phyloP scores from a whole-genome alignment of 169 alveolate genomes.

The Cryptosporidium felis region DNA sequence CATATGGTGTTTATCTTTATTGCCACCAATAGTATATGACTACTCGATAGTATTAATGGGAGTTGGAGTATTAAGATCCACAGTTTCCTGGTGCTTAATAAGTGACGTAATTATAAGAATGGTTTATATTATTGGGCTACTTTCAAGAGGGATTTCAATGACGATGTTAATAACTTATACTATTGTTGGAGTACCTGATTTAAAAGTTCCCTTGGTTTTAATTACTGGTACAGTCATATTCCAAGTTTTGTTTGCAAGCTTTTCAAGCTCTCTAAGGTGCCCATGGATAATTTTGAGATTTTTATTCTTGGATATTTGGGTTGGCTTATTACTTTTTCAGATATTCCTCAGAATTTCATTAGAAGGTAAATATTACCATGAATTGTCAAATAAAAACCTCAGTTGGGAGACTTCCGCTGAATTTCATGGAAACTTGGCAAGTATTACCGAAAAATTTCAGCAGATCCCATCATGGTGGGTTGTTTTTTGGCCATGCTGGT shows the following conservation, averaged over 20 bases:
- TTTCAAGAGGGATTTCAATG: conserved; percentile 23
- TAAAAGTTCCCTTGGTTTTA: conserved; percentile 35
- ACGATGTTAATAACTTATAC: neutral
- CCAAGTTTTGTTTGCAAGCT: conserved; percentile 54
- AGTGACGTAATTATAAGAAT: conserved; percentile 36
- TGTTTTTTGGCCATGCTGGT: conserved; percentile 71
- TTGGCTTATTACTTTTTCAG: conserved; percentile 44
- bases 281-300: conserved; percentile 60
- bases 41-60: conserved; percentile 40
- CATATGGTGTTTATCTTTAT: conserved; percentile 9
- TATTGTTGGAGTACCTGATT: conserved; percentile 27
- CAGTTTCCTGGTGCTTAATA: conserved; percentile 39
- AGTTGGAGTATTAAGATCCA: neutral
- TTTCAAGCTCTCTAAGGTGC: conserved; percentile 44
- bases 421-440: conserved; percentile 28
- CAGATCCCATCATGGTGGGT: conserved; percentile 68
- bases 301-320: conserved; percentile 44
- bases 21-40: conserved; percentile 52
- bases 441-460: conserved; percentile 29
- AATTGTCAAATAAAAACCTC: neutral
- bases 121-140: conserved; percentile 34
- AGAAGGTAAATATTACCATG: conserved; percentile 17
- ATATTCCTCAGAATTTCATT: conserved; percentile 39
- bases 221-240: conserved; percentile 20
- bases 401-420: conserved; percentile 7